A percentile compares a stretch with the other conserved stretches of the same genome.
Evolutionary conservation across 257 asterid genomes (phyloP).

Genomic region (Verbena officinalis): DNA sequence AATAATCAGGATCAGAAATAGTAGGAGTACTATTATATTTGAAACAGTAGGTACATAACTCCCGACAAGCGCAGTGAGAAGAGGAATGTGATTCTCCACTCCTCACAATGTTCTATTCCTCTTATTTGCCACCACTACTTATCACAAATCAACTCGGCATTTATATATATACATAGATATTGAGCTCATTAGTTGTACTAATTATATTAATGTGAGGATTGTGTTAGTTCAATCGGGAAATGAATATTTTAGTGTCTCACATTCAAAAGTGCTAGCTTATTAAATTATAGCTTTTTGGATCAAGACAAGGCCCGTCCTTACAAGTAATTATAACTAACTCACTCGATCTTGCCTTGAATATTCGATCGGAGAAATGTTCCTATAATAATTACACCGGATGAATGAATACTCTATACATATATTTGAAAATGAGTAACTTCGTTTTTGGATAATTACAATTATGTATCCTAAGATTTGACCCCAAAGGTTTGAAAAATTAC

Average conservation of each 20-base stretch:
- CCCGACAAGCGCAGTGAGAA: too few relatives aligned
- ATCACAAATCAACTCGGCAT: background rate
- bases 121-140: background rate
- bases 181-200: background rate
- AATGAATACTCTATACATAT: background rate
- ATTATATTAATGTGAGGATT: background rate
- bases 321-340: background rate
- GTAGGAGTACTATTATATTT: background rate
- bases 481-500: too few relatives aligned
- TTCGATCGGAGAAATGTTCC: background rate
- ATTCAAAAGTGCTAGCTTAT: background rate
- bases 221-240: background rate
- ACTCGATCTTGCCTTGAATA: background rate
- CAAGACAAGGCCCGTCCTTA: too few relatives aligned
- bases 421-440: too few relatives aligned
- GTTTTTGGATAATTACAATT: too few relatives aligned
- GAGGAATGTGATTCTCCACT: constrained; percentile 28
- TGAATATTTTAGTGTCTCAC: background rate
- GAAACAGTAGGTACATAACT: constrained; percentile 17
- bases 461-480: too few relatives aligned
- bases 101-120: constrained; percentile 16
- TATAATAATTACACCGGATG: background rate
- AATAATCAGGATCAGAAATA: background rate
- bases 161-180: background rate
- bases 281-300: too few relatives aligned